These are phyloP conservation scores for Panaeolus papilionaceus DNA, from an alignment of 768 basidiomycete species.

Conservation along the genomic window DNA sequence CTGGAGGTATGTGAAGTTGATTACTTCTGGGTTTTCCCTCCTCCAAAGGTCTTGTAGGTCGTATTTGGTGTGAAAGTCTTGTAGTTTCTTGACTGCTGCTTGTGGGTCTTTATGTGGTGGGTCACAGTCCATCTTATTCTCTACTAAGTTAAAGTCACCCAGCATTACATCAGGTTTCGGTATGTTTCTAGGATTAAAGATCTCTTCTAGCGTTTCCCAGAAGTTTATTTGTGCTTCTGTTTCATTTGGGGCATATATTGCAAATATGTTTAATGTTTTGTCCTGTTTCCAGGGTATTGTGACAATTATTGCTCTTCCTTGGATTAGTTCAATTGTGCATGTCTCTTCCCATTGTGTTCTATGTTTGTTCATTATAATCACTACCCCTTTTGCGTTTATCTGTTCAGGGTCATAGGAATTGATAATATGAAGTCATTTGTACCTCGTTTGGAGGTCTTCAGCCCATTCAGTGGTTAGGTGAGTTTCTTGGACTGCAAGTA, in stretches of 20 bases:
- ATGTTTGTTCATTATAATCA: slow-evolving; percentile 40
- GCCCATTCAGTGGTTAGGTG: slow-evolving; percentile 30
- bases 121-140: slow-evolving; percentile 38
- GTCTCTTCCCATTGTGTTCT: slow-evolving; percentile 24
- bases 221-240: slow-evolving; percentile 30
- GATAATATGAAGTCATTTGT: slow-evolving; percentile 22
- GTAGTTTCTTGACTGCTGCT: neutral
- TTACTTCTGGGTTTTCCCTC: neutral
- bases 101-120: slow-evolving; percentile 29
- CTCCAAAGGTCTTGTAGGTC: neutral
- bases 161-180: slow-evolving; percentile 35
- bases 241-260: slow-evolving; percentile 44
- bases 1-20: neutral
- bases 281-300: slow-evolving; percentile 26
- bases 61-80: neutral
- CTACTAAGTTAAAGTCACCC: slow-evolving; percentile 46
- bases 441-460: slow-evolving; percentile 6
- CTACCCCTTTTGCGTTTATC: slow-evolving; percentile 36
- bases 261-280: slow-evolving; percentile 30
- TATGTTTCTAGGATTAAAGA: neutral
- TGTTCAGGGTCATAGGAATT: slow-evolving; percentile 23
- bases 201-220: slow-evolving; percentile 29
- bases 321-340: slow-evolving; percentile 25
- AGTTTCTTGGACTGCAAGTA: slow-evolving; percentile 36
- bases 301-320: slow-evolving; percentile 32